Conservation (phyloP, 768 basidiomycete species). For the Termitomyces sp. region DNA sequence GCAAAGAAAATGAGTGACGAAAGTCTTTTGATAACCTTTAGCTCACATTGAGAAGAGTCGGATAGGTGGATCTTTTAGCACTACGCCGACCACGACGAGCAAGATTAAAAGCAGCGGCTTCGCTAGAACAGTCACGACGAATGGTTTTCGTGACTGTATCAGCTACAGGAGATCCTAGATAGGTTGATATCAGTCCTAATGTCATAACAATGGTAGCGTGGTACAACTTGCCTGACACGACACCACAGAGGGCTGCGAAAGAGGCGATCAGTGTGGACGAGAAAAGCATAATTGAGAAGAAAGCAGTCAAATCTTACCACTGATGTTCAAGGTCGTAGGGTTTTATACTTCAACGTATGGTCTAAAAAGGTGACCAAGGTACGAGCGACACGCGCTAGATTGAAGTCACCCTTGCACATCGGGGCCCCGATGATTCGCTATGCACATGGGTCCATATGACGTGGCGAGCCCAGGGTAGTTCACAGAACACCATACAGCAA, state of each 20-base stretch:
- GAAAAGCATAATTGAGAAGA: neutral
- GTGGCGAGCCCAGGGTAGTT: neutral
- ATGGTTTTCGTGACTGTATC: neutral
- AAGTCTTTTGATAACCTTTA: neutral
- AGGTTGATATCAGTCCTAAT: neutral
- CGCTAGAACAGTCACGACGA: conserved; percentile 10
- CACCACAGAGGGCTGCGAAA: neutral
- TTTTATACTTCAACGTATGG: neutral
- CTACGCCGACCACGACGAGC: conserved; percentile 10
- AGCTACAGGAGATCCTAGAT: neutral
- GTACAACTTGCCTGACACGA: neutral
- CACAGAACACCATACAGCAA: neutral
- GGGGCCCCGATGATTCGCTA: neutral
- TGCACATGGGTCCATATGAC: neutral
- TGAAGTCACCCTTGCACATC: neutral
- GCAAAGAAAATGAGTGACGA: neutral
- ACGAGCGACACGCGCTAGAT: neutral
- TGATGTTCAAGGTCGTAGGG: neutral
- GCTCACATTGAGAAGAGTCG: conserved; percentile 11
- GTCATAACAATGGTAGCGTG: neutral
- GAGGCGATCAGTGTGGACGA: neutral
- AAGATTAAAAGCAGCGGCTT: conserved; percentile 12
- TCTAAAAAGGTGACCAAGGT: neutral
- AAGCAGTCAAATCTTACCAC: neutral
- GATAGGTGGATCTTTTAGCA: conserved; percentile 10